Evolutionary conservation across 176 grass and related monocot genomes (phyloP).

Genomic region (Puccinellia tenuiflora): DNA sequence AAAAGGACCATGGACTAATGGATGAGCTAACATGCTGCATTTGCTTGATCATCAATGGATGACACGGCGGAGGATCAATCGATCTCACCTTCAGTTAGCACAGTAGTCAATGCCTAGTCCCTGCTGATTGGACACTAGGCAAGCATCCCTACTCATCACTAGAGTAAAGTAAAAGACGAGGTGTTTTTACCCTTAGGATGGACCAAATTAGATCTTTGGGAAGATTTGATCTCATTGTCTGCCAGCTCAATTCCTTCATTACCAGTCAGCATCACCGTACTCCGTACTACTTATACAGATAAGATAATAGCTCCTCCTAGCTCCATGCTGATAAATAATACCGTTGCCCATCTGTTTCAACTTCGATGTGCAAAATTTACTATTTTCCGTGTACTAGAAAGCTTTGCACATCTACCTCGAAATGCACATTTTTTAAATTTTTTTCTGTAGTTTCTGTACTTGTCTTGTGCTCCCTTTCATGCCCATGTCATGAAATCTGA

Average conservation of each 20-base stretch:
- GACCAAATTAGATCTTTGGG: conserved; percentile 1
- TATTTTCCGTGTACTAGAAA: not conserved
- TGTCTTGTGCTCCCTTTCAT: conserved; percentile 11
- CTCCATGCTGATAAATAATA: not conserved
- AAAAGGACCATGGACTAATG: not conserved
- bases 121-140: not conserved
- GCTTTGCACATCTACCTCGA: conserved; percentile 30
- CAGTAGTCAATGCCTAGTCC: not conserved
- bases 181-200: not conserved
- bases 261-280: not conserved
- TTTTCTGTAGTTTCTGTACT: not conserved
- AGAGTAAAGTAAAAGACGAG: not conserved
- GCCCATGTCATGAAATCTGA: conserved; percentile 37
- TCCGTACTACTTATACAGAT: not conserved
- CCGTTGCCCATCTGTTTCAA: conserved; percentile 13
- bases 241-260: not conserved
- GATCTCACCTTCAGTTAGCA: not conserved
- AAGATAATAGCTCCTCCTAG: not conserved
- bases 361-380: conserved; percentile 10
- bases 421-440: not conserved
- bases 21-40: not conserved
- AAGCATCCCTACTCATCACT: not conserved
- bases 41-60: not conserved
- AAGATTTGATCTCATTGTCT: conserved; percentile 6
- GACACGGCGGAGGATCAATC: conserved; percentile 5